These are phyloP conservation scores for Populus tomentosa DNA, from an alignment of 441 rosid genomes.

Conservation along the genomic window DNA sequence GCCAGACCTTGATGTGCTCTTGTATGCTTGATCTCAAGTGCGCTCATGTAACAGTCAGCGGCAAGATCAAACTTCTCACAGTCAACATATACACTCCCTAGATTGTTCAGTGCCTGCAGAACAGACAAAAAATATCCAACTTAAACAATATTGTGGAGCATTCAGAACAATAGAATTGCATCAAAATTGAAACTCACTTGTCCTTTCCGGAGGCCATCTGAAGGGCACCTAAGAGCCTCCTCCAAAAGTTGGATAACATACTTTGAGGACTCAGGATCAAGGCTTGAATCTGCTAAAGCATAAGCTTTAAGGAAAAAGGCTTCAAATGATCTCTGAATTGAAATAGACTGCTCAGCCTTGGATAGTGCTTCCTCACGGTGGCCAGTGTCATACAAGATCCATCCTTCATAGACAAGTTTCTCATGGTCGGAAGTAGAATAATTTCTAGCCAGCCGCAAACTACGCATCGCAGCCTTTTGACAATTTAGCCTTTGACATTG, in stretches of 20 bases:
- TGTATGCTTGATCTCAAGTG: constrained; percentile 91
- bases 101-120: constrained; percentile 85
- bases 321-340: constrained; percentile 90
- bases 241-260: constrained; percentile 78
- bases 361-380: constrained; percentile 94
- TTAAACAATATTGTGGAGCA: constrained; percentile 1
- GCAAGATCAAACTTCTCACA: constrained; percentile 91
- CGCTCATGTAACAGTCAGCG: constrained; percentile 82
- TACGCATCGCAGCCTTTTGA: constrained; percentile 94
- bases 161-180: background rate
- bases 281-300: constrained; percentile 72
- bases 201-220: constrained; percentile 98
- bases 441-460: constrained; percentile 86
- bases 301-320: constrained; percentile 98
- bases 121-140: background rate
- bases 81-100: constrained; percentile 86
- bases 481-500: constrained; percentile 66
- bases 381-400: constrained; percentile 94
- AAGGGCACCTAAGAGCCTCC: constrained; percentile 96
- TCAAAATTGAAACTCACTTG: constrained; percentile 48
- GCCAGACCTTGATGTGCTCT: constrained; percentile 98
- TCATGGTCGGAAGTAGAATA: constrained; percentile 75
- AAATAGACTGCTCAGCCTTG: constrained; percentile 85
- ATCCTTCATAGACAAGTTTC: constrained; percentile 93
- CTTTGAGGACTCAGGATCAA: constrained; percentile 62